These are phyloP conservation scores for Tuber brumale DNA, from an alignment of 495 filamentous ascomycete genomes.

Conservation along the genomic window DNA sequence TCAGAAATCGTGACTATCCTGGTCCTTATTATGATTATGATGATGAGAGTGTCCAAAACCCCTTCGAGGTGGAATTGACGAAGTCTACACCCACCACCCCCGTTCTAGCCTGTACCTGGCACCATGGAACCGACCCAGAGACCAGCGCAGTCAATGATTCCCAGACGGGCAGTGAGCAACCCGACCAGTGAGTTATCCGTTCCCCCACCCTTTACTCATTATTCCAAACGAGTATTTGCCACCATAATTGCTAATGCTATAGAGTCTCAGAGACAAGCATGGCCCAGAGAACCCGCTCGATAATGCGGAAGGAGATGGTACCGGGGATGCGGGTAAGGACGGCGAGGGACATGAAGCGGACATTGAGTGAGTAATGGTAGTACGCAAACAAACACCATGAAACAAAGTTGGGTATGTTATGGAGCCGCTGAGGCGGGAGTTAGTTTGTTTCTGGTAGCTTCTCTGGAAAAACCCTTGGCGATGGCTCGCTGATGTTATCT, in stretches of 20 bases:
- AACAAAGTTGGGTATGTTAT: background rate
- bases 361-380: background rate
- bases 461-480: background rate
- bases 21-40: too few species aligned
- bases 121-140: too few species aligned
- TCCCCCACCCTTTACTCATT: background rate
- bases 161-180: background rate
- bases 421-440: background rate
- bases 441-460: background rate
- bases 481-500: background rate
- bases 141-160: fast-evolving
- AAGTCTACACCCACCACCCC: background rate
- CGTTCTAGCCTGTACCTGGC: background rate
- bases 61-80: background rate
- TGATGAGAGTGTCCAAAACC: too few species aligned
- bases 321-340: too few species aligned
- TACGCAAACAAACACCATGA: background rate
- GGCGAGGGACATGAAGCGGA: background rate
- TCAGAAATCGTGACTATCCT: background rate
- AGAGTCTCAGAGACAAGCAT: background rate
- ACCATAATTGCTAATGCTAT: background rate
- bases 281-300: too few species aligned
- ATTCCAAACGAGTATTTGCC: background rate
- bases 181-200: background rate
- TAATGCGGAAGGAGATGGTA: too few species aligned